Percentiles rank a stretch among this genome's conserved stretches.
These are phyloP conservation scores for Thalassiosira ordinaria DNA, from an alignment of 352 stramenopile genomes.

Conservation along the genomic window DNA sequence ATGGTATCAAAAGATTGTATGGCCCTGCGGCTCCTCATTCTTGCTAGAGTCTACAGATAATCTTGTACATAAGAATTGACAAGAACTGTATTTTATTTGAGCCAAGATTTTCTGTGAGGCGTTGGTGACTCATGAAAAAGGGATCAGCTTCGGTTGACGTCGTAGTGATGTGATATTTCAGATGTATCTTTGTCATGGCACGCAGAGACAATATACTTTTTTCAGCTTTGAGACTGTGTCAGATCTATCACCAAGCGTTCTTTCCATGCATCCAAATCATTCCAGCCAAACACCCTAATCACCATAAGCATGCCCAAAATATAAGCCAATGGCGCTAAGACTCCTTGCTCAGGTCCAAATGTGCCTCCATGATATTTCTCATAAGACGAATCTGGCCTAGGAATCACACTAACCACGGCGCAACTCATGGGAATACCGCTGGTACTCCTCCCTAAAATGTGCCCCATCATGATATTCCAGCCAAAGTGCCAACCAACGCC, in stretches of 20 bases:
- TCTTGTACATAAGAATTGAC: too few species aligned
- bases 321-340: slow-evolving; percentile 47
- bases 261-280: slow-evolving; percentile 32
- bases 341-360: slow-evolving; percentile 54
- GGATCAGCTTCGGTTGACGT: too few species aligned
- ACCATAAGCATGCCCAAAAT: slow-evolving; percentile 45
- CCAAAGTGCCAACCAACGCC: slow-evolving; percentile 61
- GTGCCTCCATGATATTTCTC: slow-evolving; percentile 44
- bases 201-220: not conserved
- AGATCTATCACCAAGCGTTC: slow-evolving; percentile 23
- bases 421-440: slow-evolving; percentile 60
- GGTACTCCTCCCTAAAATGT: slow-evolving; percentile 48
- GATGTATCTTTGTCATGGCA: too few species aligned
- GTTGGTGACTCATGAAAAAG: too few species aligned
- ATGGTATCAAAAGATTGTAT: slow-evolving; percentile 36
- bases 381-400: slow-evolving; percentile 22
- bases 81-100: too few species aligned
- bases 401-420: slow-evolving; percentile 29
- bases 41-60: too few species aligned
- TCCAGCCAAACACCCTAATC: slow-evolving; percentile 35
- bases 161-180: too few species aligned
- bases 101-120: too few species aligned
- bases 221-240: not conserved
- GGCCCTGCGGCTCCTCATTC: slow-evolving; percentile 30
- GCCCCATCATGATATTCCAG: slow-evolving; percentile 61